Conservation (phyloP, 305 asterid species). For the Lippia alba region DNA sequence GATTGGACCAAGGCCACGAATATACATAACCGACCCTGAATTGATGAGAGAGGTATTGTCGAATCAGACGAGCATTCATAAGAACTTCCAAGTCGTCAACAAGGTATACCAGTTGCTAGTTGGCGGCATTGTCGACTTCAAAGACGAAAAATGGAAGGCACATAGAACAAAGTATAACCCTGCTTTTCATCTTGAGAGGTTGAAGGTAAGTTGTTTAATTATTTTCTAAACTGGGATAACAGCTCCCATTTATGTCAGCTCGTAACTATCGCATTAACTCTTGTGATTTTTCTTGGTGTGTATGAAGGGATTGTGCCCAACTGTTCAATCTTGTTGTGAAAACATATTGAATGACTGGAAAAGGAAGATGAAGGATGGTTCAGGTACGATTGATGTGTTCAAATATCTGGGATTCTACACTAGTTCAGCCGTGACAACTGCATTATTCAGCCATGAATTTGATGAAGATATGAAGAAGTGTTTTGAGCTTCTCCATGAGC, state of each 20-base stretch:
- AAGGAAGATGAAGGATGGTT: constrained; percentile 36
- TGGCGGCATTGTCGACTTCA: constrained; percentile 47
- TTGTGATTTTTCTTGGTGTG: not conserved
- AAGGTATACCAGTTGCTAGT: constrained; percentile 39
- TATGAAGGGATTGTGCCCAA: constrained; percentile 43
- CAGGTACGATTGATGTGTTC: constrained; percentile 50
- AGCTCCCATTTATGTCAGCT: too few species aligned
- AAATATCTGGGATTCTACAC: constrained; percentile 44
- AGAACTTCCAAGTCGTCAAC: constrained; percentile 47
- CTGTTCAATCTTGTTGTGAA: constrained; percentile 37
- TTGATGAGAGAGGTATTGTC: constrained; percentile 49
- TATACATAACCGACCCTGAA: constrained; percentile 50
- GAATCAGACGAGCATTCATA: constrained; percentile 42
- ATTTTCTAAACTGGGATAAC: too few species aligned
- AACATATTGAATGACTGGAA: constrained; percentile 46
- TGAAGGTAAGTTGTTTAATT: constrained; percentile 41
- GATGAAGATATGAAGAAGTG: constrained; percentile 42
- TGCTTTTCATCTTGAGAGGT: constrained; percentile 56
- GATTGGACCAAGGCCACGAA: constrained; percentile 61
- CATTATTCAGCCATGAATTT: constrained; percentile 42
- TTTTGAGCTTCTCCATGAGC: constrained; percentile 40
- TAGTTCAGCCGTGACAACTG: constrained; percentile 43
- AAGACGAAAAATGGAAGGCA: constrained; percentile 52
- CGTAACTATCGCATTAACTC: not conserved
- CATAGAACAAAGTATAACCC: constrained; percentile 51